A percentile compares a stretch with the other conserved stretches of the same genome.
These are phyloP conservation scores for Przewalskia tangutica DNA, from an alignment of 257 asterid species.

Conservation along the genomic window DNA sequence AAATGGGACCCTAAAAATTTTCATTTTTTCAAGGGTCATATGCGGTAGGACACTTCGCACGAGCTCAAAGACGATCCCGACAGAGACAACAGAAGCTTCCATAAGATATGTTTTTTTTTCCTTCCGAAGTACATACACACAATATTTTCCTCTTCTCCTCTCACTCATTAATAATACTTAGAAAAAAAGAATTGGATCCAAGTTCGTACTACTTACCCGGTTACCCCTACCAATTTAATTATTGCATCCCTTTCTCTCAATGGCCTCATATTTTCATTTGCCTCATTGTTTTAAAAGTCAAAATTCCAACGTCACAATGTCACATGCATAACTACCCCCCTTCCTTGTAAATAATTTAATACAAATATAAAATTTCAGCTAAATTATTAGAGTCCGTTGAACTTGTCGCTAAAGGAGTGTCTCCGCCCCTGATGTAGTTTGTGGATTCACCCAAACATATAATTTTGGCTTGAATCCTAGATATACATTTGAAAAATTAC, in stretches of 20 bases:
- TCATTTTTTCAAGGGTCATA: too few relatives aligned
- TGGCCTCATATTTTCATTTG: not conserved
- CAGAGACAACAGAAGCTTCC: conserved; percentile 68
- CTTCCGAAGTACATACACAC: not conserved
- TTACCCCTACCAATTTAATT: not conserved
- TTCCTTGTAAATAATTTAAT: not conserved
- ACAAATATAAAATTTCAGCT: not conserved
- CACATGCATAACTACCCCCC: conserved; percentile 1
- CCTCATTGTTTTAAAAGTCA: conserved; percentile 1
- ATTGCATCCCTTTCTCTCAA: not conserved
- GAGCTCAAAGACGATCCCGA: too few relatives aligned
- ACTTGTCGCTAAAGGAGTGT: not conserved
- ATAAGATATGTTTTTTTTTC: conserved; percentile 15
- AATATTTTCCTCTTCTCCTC: not conserved
- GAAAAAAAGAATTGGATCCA: not conserved
- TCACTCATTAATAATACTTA: too few relatives aligned
- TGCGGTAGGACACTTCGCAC: too few relatives aligned
- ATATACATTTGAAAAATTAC: too few relatives aligned
- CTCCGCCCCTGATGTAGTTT: not conserved
- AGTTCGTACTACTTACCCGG: not conserved
- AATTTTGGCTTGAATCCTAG: not conserved
- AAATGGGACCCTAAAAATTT: too few relatives aligned
- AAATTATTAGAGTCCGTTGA: too few relatives aligned
- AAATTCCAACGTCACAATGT: not conserved
- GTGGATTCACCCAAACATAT: too few relatives aligned